Base-by-base conservation (phyloP, 352 stramenopile species). In the Pythium rhizo-oryzae region DNA sequence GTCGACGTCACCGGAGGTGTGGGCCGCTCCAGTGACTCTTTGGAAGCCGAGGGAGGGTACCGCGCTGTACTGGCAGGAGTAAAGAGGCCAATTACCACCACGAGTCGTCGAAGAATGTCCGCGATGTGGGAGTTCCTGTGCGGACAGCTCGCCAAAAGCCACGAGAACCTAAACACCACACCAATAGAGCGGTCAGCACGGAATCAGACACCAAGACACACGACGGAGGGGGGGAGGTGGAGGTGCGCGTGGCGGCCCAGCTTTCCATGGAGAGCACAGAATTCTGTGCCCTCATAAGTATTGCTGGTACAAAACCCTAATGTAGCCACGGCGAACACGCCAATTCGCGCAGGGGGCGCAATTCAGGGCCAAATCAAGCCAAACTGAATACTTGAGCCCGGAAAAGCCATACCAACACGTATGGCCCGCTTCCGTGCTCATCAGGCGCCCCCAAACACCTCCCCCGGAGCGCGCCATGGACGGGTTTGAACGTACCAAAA, bases 401-500 rank as follows among this genome's bases (percentile, higher is more conserved):
- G 12, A 64, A 59, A 52, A 37, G 39, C 59, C 35, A 55, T 39
- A 65, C 35, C 24, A 11, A 56, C 43, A 56, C 24, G 56, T 56
- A 41, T 47, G 28, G 15, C 24, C 15, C 52, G 39, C 46, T 35
- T 72, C 47, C 25, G 21, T 33, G 57, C 46, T 15, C 23, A 62
- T 62, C 61, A 25, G 21, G 19, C 61, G 53, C 21, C 43, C 7
- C 39, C 21, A 65, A 65, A 15, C 24, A 21, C 47, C 60, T 74
- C 67, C 59, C 57, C 50, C 35, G 55, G 33, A 56, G 41, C 53
- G 23, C 53, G 39, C 7, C 25, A 52, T 54, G 33, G 19, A 25
- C 21, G n/a, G 56, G 16, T 68, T 62, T 44, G 57, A 62, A 68
- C 70, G 52, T 66, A 76, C 70, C 60, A 46, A 25, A 49, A 70